Percentiles rank a stretch among this genome's conserved stretches.
phyloP scores from a whole-genome alignment of 805 yeast genomes.

The Hermanozyma aechmeae region DNA sequence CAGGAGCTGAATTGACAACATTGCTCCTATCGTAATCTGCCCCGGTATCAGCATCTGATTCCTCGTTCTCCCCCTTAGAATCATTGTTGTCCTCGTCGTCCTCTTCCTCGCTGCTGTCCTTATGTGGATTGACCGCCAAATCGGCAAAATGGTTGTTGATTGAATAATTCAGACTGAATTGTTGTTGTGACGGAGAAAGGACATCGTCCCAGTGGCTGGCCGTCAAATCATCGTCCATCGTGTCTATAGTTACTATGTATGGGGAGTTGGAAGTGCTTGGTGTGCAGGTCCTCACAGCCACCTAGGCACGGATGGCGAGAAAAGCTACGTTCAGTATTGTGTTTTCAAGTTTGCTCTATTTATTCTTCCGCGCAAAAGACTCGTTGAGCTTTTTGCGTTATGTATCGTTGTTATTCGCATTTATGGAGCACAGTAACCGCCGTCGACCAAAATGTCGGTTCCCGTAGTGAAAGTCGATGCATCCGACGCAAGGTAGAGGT shows the following conservation, averaged over 20 bases:
- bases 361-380: no score
- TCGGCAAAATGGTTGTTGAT: constrained; percentile 1
- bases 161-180: constrained; percentile 7
- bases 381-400: no score
- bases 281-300: no score
- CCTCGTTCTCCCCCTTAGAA: no score
- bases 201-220: constrained; percentile 59
- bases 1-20: neutral
- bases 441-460: constrained; percentile 67
- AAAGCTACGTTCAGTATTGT: no score
- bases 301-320: no score
- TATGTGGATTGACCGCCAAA: constrained; percentile 1
- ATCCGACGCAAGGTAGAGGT: constrained; percentile 48
- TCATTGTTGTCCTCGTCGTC: constrained; percentile 10
- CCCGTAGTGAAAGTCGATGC: constrained; percentile 79
- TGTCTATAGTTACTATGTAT: no score
- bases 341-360: no score
- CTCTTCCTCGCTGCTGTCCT: constrained; percentile 3
- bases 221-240: constrained; percentile 42
- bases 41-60: constrained; percentile 4
- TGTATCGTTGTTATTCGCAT: no score
- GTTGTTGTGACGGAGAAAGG: constrained; percentile 25
- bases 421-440: constrained; percentile 62
- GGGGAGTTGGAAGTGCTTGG: no score
- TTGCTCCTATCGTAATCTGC: constrained; percentile 1